Evolutionary conservation across 1,284 basidiomycete genomes (phyloP), one percentile per base, ranked within the genome.

Genomic region (Somion occarium): DNA sequence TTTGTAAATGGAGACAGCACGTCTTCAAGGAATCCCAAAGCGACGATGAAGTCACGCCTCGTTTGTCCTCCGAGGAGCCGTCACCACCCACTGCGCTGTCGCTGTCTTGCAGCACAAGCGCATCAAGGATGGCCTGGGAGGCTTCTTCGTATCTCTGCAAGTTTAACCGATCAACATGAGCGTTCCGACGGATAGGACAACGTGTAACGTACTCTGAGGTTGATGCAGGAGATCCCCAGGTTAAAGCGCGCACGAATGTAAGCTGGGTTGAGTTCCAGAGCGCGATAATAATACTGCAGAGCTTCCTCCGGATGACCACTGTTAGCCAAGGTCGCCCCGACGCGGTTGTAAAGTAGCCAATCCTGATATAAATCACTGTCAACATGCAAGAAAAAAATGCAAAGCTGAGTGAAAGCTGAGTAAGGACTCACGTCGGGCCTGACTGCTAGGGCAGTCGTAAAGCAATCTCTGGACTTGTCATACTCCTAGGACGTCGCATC

Each of bases 311-410:
- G 83, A 46, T 79, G 78, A 0, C 96, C 95, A 59, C 83, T 89
- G 66, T 99, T 99, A 44, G 94, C 94, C 64, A 98, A 83, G 1
- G 95, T 98, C 15, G 96, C 96, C 13, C 96, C 96, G 23, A 98
- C 89, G 22, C 96, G 84, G 66, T 99, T 99, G 71, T 94, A 98
- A 55, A 99, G 70, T 44, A 96, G 73, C 89, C 93, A 98, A 64
- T 99, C 96, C 90, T 94, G 48, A 38, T 18, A 49, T 22, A 43
- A 47, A n/a, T 7, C 15, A 34, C 7, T 34, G 7, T 24, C 13
- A 56, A 11, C 9, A 7, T 9, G 7, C 7, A 18, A 9, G 25
- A 19, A 44, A 22, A 23, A 20, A 27, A 43, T 13, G 39, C 23
- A 20, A 9, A 42, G 22, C n/a, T n/a, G n/a, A n/a, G n/a, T n/a